Evolutionary conservation across 75 land plant species (phyloP).

Genomic region (Ceratopteris richardii): DNA sequence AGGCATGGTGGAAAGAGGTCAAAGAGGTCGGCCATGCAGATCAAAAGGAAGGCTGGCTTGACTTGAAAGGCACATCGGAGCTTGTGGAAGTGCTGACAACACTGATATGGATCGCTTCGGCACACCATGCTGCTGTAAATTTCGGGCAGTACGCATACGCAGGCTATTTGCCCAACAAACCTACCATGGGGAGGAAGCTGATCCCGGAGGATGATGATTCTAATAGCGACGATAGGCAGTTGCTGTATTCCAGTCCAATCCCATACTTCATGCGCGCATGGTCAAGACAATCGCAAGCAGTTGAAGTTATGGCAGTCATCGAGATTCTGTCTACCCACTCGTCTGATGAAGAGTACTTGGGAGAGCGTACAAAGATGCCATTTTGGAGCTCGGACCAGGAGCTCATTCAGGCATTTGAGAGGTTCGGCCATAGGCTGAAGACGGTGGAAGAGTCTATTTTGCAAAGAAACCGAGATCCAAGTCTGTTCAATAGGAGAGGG

Average conservation of each 20-base stretch:
- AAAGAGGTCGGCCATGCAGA: constrained; percentile 25
- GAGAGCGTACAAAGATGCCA: background rate
- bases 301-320: constrained; percentile 6
- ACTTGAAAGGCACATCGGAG: constrained; percentile 21
- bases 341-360: constrained; percentile 16
- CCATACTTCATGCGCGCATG: background rate
- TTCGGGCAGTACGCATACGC: constrained; percentile 58
- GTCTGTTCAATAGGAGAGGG: constrained; percentile 4
- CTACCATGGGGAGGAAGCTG: constrained; percentile 14
- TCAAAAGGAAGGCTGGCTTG: constrained; percentile 19
- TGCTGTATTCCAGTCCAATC: constrained; percentile 7
- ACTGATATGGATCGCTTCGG: constrained; percentile 54
- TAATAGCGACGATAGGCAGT: constrained; percentile 4
- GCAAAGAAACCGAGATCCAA: constrained; percentile 9
- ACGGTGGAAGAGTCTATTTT: constrained; percentile 8
- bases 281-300: background rate
- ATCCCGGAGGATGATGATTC: constrained; percentile 34
- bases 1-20: constrained; percentile 34
- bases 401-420: constrained; percentile 10
- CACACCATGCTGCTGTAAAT: constrained; percentile 66
- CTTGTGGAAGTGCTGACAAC: constrained; percentile 38
- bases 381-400: background rate
- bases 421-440: background rate
- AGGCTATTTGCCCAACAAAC: constrained; percentile 50
- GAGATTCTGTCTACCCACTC: constrained; percentile 20